These are phyloP conservation scores for Pueraria montana DNA, from an alignment of 306 rosid species.

Conservation along the genomic window DNA sequence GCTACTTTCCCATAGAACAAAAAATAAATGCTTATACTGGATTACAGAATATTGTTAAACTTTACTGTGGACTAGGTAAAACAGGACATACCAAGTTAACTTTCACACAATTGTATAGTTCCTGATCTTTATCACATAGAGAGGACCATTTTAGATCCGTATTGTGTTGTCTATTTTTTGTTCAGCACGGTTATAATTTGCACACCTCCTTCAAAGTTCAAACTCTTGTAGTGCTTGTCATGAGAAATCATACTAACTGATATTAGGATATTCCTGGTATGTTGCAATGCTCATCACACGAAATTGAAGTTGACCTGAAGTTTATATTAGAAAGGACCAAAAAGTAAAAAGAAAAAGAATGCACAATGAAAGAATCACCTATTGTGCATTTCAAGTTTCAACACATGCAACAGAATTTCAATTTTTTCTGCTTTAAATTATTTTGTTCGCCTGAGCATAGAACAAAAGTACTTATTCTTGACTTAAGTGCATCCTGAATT, in stretches of 20 bases:
- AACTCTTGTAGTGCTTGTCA: not conserved
- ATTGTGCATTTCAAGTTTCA: not conserved
- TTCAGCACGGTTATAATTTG: slow-evolving; percentile 13
- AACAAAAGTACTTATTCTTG: no score
- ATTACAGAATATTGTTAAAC: slow-evolving; percentile 20
- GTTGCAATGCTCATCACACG: not conserved
- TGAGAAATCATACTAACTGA: slow-evolving; percentile 26
- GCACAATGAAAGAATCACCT: not conserved
- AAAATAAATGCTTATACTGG: slow-evolving; percentile 17
- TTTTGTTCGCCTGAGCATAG: no score
- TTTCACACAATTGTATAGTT: slow-evolving; percentile 40
- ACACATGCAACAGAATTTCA: not conserved
- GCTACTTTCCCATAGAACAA: slow-evolving; percentile 16
- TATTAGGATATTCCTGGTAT: slow-evolving; percentile 14
- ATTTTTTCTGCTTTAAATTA: no score
- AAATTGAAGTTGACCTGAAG: slow-evolving; percentile 3
- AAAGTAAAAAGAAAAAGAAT: not conserved
- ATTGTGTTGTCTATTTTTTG: slow-evolving; percentile 24
- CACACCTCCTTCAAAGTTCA: slow-evolving; percentile 22
- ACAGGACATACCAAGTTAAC: slow-evolving; percentile 42
- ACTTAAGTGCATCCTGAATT: no score
- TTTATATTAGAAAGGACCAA: not conserved
- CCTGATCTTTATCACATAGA: not conserved
- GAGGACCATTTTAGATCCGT: slow-evolving; percentile 16
- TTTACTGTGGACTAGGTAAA: slow-evolving; percentile 31